Base-by-base conservation (phyloP, 176 grass and related monocot genomes). In the Triticum urartu region DNA sequence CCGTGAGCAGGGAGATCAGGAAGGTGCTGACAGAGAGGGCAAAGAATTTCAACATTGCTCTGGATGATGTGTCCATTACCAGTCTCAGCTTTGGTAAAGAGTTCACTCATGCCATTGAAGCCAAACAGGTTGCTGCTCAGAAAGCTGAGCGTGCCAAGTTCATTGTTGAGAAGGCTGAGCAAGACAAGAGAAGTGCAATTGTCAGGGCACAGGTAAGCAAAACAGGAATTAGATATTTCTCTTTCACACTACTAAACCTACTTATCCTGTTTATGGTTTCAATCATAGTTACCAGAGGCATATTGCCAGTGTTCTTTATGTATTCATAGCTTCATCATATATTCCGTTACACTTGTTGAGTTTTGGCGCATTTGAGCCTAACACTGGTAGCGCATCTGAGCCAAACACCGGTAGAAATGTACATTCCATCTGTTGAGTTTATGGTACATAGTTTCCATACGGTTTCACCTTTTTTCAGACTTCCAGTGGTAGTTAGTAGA, bases 121-220 rank as follows among this genome's bases (percentile, higher is more conserved):
- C 92, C 38, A 97, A 94, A 83, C 90, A 92, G 67, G 94, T 97
- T 54, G 92, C 40, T 71, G 92, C 93, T 50, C 90, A 97, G 74
- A 91, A 97, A 67, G 95, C 92, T 63, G 92, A 97, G 84, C 92
- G 93, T 70, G 95, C 94, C 79, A 95, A 97, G 78, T 33, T 90
- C 94, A 82, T 97, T 71, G 95, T 97, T 65, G 95, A 97, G 74
- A 97, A 94, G 72, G 95, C 95, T 47, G 92, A 94, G 84, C 95
- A 97, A 75, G 92, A 97, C 71, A 95, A 95, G 79, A 83, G 15
- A 78, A 93, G 91, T 75, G 91, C 92, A 28, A 38, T 97, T 34
- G 91, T 97, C 33, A 89, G 92, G 63, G 91, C 95, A 60, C 92
- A 94, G 87, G 92, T 97, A 32, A 77, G 32, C 64, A 47, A 72